Evolutionary conservation across 495 filamentous ascomycete species (phyloP).

Genomic region (Poronia punctata): DNA sequence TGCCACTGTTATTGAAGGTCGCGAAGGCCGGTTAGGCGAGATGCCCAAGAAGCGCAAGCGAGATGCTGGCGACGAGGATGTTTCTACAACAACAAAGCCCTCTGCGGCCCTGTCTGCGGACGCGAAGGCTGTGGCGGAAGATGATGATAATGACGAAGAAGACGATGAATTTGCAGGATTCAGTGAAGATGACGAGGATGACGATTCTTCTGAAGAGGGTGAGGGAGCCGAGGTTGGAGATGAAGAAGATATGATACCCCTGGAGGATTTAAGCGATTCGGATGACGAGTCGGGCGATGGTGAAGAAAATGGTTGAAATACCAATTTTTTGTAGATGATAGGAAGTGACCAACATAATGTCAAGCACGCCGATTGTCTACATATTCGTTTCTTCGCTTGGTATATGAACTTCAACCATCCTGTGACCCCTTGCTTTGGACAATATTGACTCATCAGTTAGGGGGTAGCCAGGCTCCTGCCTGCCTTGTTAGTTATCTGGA

Average conservation of each 20-base stretch:
- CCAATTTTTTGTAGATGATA: constrained; percentile 2
- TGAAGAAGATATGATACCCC: constrained; percentile 47
- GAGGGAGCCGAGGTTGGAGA: constrained; percentile 28
- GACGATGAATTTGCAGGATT: constrained; percentile 19
- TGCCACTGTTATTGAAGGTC: constrained; percentile 45
- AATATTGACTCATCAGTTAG: too few relatives aligned
- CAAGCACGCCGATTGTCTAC: constrained; percentile 4
- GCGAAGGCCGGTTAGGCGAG: constrained; percentile 50
- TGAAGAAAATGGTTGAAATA: constrained; percentile 24
- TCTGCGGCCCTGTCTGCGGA: constrained; percentile 22
- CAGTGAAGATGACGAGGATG: constrained; percentile 17
- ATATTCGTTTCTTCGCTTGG: background rate
- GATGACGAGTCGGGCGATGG: constrained; percentile 32
- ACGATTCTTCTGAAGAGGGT: constrained; percentile 10
- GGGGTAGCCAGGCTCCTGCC: too few relatives aligned
- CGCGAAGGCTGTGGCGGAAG: constrained; percentile 19
- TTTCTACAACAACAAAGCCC: constrained; percentile 3
- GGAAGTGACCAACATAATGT: constrained; percentile 5
- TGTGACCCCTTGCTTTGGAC: too few relatives aligned
- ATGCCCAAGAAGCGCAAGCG: constrained; percentile 54
- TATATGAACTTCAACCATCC: background rate
- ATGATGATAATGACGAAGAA: constrained; percentile 22
- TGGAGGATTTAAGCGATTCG: constrained; percentile 44
- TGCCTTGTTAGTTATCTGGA: too few relatives aligned
- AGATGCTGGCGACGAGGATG: constrained; percentile 38